Evolutionary conservation across 768 basidiomycete genomes (phyloP), one percentile per base, ranked within the genome.

Genomic region (Russula sp.): DNA sequence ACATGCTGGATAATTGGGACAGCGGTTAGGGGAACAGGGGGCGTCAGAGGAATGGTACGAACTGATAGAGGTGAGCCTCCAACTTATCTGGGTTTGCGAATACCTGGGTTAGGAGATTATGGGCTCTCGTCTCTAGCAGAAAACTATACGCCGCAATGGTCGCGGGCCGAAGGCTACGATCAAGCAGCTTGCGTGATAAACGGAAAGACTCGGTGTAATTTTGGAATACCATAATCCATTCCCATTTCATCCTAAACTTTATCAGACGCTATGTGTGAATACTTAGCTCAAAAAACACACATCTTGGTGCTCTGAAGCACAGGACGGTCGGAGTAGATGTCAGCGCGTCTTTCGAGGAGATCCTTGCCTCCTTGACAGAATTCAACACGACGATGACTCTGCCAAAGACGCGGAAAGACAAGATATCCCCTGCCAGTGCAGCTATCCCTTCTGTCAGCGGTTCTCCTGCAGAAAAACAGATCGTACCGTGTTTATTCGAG

Each of bases 331-430:
- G 63, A 64, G 20, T 52, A 67, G 13, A 56, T 81, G n/a, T 78
- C 69, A 59, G 83, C 79, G 56, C 82, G 77, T 68, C 79, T 83
- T 49, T 84, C 83, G 28, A 86, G 74, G 26, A 86, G 72, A 60
- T 80, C 81, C 14, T 75, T 75, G 40, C 78, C 76, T 9, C 78
- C 63, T 79, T 75, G 65, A 74, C 61, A 57, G 78, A 78, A 70
- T 80, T 83, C 46, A 86, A 72, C 59, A 86, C 73, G 52, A 86
- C 68, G 71, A 83, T 77, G 8, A 79, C 76, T 59, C 79, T 79
- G 24, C 79, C 77, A 30, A 85, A 71, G 28, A 83, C 62, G 48
- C 71, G 71, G 54, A 79, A 59, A 62, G 46, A 40, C 4, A 64
- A 2, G 9, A 34, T 20, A 26, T 62, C 24, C 20, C 28, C 61